A percentile compares a stretch with the other conserved stretches of the same genome.
These are phyloP conservation scores for Gamsiella multidivaricata DNA, from an alignment of 192 early-diverging fungal genomes.

Conservation along the genomic window DNA sequence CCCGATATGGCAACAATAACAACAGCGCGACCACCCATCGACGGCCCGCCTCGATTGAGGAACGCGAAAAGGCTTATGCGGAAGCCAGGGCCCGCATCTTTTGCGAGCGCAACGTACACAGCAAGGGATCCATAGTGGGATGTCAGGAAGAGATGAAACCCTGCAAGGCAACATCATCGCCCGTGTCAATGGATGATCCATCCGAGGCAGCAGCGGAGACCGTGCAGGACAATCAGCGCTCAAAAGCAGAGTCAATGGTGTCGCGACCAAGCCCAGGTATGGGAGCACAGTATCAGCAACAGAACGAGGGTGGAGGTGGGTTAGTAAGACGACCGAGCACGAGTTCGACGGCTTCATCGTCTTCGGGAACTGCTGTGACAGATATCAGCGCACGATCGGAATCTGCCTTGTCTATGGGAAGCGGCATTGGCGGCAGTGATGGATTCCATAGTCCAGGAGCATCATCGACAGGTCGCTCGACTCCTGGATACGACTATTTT, in stretches of 20 bases:
- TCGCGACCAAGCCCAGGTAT: background rate
- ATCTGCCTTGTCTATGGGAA: background rate
- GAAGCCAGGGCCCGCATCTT: slow-evolving; percentile 79
- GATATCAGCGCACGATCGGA: slow-evolving; percentile 11
- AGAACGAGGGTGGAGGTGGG: background rate
- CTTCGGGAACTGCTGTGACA: slow-evolving; percentile 8
- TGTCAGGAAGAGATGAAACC: background rate
- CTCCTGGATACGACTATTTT: slow-evolving; percentile 1
- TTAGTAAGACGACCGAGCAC: slow-evolving; percentile 5
- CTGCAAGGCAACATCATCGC: background rate
- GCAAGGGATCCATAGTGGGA: no score
- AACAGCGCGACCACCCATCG: slow-evolving; percentile 10
- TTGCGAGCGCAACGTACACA: slow-evolving; percentile 32
- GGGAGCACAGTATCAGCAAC: background rate
- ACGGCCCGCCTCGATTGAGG: slow-evolving; percentile 65
- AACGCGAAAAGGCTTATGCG: slow-evolving; percentile 73
- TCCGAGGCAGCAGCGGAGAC: no score
- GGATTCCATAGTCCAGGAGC: slow-evolving; percentile 2
- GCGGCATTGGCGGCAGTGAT: no score
- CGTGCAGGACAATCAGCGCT: no score
- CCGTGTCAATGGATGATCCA: no score
- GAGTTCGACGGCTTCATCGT: slow-evolving; percentile 13
- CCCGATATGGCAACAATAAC: background rate
- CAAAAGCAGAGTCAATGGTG: background rate
- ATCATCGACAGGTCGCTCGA: background rate